These are phyloP conservation scores for Xylaria telfairii DNA, from an alignment of 495 filamentous ascomycete species.

Conservation along the genomic window DNA sequence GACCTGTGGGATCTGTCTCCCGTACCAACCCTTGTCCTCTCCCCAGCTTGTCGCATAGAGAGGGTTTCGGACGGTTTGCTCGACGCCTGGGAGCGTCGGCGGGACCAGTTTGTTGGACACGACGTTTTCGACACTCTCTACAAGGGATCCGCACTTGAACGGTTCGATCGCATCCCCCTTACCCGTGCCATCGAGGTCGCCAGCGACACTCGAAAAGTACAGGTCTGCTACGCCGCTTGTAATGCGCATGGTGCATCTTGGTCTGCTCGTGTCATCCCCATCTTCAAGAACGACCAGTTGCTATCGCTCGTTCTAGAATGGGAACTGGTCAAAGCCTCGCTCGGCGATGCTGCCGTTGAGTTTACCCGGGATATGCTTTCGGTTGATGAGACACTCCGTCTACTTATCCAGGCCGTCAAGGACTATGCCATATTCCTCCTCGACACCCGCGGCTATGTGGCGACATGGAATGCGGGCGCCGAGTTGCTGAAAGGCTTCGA, in stretches of 20 bases:
- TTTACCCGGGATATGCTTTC: slow-evolving; percentile 48
- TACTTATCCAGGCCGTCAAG: slow-evolving; percentile 67
- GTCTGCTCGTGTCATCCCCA: slow-evolving; percentile 56
- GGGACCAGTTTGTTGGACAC: slow-evolving; percentile 49
- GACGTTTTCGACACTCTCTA: slow-evolving; percentile 52
- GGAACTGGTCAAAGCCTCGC: slow-evolving; percentile 38
- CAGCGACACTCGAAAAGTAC: slow-evolving; percentile 44
- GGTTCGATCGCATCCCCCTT: slow-evolving; percentile 48
- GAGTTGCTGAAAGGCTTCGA: slow-evolving; percentile 65
- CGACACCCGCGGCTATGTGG: slow-evolving; percentile 62
- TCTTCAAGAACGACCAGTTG: slow-evolving; percentile 54
- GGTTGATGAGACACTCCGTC: slow-evolving; percentile 63
- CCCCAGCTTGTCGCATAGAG: slow-evolving; percentile 52
- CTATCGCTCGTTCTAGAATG: slow-evolving; percentile 58
- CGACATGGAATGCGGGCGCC: slow-evolving; percentile 69
- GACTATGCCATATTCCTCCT: slow-evolving; percentile 75
- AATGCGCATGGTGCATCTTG: slow-evolving; percentile 35
- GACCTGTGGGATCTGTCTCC: slow-evolving; percentile 57
- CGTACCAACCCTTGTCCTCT: slow-evolving; percentile 56
- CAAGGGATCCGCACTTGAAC: slow-evolving; percentile 40
- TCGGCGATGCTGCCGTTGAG: slow-evolving; percentile 43
- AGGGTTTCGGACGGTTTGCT: slow-evolving; percentile 59
- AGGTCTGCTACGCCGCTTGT: slow-evolving; percentile 36
- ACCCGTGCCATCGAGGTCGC: slow-evolving; percentile 54
- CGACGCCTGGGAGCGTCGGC: slow-evolving; percentile 41